Evolutionary conservation across 2,329 filamentous ascomycete species (phyloP).

Genomic region (Cercospora sp.): DNA sequence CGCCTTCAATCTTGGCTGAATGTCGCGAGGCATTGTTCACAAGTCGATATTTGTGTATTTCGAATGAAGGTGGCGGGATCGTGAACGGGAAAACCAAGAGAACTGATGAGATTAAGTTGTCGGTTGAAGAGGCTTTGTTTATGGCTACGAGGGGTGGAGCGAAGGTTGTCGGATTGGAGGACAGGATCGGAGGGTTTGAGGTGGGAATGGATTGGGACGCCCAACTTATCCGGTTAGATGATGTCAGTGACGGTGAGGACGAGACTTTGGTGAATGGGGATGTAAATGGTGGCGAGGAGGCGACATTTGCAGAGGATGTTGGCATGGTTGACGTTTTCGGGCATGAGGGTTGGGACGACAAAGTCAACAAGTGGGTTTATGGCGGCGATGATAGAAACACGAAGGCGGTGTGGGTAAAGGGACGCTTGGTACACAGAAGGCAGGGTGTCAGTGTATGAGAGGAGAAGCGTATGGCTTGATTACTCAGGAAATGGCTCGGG

Average conservation of each 20-base stretch:
- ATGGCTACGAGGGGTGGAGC: constrained; percentile 88
- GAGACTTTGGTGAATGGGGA: constrained; percentile 3
- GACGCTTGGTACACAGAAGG: constrained; percentile 70
- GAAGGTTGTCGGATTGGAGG: constrained; percentile 70
- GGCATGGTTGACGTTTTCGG: constrained; percentile 86
- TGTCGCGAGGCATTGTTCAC: constrained; percentile 78
- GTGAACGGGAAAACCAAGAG: neutral
- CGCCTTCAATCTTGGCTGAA: constrained; percentile 76
- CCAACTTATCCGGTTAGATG: constrained; percentile 70
- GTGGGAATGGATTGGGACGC: constrained; percentile 89
- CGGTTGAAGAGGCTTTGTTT: constrained; percentile 82
- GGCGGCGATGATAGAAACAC: constrained; percentile 92
- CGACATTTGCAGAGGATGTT: constrained; percentile 38
- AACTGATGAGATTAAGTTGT: constrained; percentile 56
- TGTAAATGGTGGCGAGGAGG: neutral
- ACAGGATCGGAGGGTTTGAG: constrained; percentile 76
- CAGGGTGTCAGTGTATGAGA: constrained; percentile 22
- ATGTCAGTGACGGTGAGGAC: constrained; percentile 36
- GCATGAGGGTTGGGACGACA: constrained; percentile 84
- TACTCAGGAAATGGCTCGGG: neutral
- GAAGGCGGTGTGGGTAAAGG: constrained; percentile 82
- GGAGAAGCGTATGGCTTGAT: neutral
- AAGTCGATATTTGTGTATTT: constrained; percentile 68
- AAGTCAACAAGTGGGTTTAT: constrained; percentile 90
- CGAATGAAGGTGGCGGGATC: constrained; percentile 16